phyloP scores from a whole-genome alignment of 2,329 filamentous ascomycete species.

The Aaosphaeria pasadenensis region DNA sequence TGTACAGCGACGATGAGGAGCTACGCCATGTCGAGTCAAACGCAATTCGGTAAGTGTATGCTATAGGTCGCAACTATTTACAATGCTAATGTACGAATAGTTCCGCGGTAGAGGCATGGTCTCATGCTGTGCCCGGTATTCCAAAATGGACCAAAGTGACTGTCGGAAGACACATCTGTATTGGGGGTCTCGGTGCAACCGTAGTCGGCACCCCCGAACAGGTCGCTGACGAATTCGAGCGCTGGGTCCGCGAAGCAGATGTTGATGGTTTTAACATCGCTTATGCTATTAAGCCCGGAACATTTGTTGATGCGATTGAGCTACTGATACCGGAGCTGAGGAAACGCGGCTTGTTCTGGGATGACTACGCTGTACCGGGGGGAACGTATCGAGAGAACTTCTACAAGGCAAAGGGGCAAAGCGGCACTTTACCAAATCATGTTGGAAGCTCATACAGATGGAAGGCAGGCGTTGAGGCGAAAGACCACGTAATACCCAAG shows the following conservation, averaged over 20 bases:
- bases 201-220: constrained; percentile 60
- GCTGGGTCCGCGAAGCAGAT: constrained; percentile 64
- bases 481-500: constrained; percentile 2
- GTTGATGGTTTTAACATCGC: constrained; percentile 71
- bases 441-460: constrained; percentile 44
- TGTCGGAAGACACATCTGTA: constrained; percentile 61
- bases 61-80: no score
- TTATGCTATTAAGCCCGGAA: constrained; percentile 62
- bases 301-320: constrained; percentile 64
- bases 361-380: constrained; percentile 49
- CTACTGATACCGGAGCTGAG: constrained; percentile 58
- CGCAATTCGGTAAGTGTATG: constrained; percentile 30
- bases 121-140: constrained; percentile 28
- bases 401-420: constrained; percentile 47
- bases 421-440: constrained; percentile 48
- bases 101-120: constrained; percentile 15
- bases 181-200: constrained; percentile 63
- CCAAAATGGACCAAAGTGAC: constrained; percentile 68
- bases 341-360: constrained; percentile 55
- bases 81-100: constrained; percentile 4
- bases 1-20: constrained; percentile 61
- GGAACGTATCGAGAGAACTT: constrained; percentile 61
- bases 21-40: constrained; percentile 57
- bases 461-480: constrained; percentile 9
- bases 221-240: constrained; percentile 64